Percentiles rank a stretch among this genome's conserved stretches.
phyloP scores from a whole-genome alignment of 768 basidiomycete genomes.

The Termitomyces heimii region DNA sequence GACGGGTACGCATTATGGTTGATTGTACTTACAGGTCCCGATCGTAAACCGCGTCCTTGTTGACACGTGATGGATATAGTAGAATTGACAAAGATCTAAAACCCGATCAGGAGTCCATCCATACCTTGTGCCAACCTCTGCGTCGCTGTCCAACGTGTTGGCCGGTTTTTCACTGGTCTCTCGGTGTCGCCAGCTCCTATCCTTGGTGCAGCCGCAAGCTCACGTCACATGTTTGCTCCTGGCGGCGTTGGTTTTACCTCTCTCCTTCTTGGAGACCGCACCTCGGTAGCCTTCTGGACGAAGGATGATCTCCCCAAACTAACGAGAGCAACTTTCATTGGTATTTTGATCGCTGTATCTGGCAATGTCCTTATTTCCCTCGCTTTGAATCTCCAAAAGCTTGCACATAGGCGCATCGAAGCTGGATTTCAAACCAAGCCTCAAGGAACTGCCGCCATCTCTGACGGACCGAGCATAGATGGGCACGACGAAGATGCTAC shows the following conservation, averaged over 20 bases:
- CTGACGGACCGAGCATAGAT: conserved; percentile 16
- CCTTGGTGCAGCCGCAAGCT: neutral
- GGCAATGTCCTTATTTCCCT: conserved; percentile 89
- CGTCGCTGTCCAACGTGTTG: neutral
- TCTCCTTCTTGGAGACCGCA: neutral
- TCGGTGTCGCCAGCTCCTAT: neutral
- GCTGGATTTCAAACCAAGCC: conserved; percentile 19
- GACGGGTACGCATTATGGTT: conserved; percentile 65
- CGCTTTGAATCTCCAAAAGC: conserved; percentile 89
- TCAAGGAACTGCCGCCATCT: neutral
- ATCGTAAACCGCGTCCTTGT: neutral
- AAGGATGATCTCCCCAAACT: conserved; percentile 47
- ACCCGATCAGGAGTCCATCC: neutral
- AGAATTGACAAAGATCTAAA: neutral
- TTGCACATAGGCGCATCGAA: conserved; percentile 75
- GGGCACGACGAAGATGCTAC: conserved; percentile 21
- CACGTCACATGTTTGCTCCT: conserved; percentile 1
- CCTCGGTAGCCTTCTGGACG: neutral
- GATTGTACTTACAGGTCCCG: neutral
- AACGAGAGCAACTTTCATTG: conserved; percentile 54
- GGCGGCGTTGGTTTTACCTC: neutral
- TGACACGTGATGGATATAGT: conserved; percentile 11
- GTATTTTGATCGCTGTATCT: conserved; percentile 75
- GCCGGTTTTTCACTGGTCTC: neutral
- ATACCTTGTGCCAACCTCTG: neutral